phyloP scores from a whole-genome alignment of 2,329 filamentous ascomycete genomes.

The Alternaria solani region DNA sequence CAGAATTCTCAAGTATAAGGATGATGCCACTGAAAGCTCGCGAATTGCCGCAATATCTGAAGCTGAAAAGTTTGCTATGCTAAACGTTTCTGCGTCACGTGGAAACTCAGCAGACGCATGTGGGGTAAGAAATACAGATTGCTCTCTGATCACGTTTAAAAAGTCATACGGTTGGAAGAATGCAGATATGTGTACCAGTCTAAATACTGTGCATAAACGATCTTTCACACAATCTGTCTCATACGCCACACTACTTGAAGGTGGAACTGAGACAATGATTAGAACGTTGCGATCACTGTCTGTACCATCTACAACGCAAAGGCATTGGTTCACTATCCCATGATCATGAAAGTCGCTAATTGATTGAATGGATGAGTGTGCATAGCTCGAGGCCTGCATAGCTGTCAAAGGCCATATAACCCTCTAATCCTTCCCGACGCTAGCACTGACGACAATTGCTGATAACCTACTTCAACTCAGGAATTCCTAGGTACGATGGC shows the following conservation, averaged over 20 bases:
- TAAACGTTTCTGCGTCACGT: neutral
- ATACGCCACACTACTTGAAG: neutral
- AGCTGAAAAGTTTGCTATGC: neutral
- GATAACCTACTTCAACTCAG: neutral
- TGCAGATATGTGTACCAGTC: too few species aligned
- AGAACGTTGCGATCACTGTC: neutral
- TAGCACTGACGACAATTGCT: neutral
- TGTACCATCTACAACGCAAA: neutral
- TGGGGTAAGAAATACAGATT: neutral
- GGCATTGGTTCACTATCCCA: neutral
- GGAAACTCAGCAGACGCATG: neutral
- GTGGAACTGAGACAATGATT: neutral
- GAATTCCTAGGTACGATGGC: neutral
- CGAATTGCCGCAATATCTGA: neutral
- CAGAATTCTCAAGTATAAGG: too few species aligned
- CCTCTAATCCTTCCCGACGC: neutral
- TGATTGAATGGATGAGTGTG: neutral
- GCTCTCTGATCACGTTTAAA: neutral
- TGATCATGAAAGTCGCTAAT: neutral
- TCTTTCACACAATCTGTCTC: neutral
- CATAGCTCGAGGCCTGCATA: neutral
- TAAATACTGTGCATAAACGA: neutral
- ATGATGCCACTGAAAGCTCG: neutral
- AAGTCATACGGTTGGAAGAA: neutral
- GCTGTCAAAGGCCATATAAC: neutral